Evolutionary conservation across 2,329 filamentous ascomycete genomes (phyloP).

Genomic region (Alternaria triticina): DNA sequence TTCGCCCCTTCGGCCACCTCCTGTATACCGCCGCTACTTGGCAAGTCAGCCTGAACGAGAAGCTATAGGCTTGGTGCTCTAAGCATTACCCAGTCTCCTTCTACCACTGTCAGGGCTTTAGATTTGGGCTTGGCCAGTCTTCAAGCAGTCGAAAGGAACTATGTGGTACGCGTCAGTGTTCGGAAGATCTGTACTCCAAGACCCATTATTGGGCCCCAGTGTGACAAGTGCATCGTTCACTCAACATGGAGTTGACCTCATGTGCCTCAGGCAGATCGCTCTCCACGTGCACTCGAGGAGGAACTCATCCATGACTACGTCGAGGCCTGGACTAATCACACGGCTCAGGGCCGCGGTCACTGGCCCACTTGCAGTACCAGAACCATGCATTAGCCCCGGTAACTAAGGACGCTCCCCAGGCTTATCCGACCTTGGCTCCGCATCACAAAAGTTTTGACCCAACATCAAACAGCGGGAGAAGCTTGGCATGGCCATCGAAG

Average conservation of each 20-base stretch:
- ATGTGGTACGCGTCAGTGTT: not conserved
- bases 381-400: conserved; percentile 13
- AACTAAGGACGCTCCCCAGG: conserved; percentile 21
- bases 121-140: conserved; percentile 9
- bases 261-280: not conserved
- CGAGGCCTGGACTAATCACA: conserved; percentile 4
- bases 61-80: conserved; percentile 20
- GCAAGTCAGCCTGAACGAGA: conserved; percentile 9
- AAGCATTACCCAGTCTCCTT: conserved; percentile 14
- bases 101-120: conserved; percentile 15
- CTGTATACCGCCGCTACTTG: conserved; percentile 12
- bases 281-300: not conserved
- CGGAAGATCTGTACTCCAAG: not conserved
- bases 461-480: conserved; percentile 37
- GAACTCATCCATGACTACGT: conserved; percentile 5
- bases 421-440: conserved; percentile 38
- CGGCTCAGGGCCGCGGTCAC: conserved; percentile 24
- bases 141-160: not conserved
- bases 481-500: conserved; percentile 31
- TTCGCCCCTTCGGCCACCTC: conserved; percentile 4
- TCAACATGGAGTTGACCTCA: not conserved
- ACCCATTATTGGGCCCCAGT: not conserved
- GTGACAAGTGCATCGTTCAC: not conserved
- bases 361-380: conserved; percentile 20
- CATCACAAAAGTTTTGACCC: conserved; percentile 45